Base-by-base conservation (phyloP, 2,329 filamentous ascomycete species). In the Exophiala aquamarina region DNA sequence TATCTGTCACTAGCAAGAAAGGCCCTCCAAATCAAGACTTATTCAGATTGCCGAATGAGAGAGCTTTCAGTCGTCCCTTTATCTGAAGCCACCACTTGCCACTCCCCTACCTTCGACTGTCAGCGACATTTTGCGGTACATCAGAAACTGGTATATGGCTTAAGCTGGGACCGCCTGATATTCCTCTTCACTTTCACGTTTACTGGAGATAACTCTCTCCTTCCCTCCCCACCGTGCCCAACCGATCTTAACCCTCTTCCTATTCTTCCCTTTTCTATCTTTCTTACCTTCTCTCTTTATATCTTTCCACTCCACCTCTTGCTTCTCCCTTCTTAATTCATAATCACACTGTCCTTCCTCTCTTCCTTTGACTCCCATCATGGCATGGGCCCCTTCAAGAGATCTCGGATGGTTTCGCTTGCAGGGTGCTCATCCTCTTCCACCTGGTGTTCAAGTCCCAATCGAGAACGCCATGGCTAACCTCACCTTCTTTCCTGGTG, bases 381-480 rank as follows among this genome's bases (percentile, higher is more conserved):
- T 26, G 23, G 6, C 43, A 40, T 50, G 48, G 43, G 43, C n/a
- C 13, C 18, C 14, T 23, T n/a, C 9, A 29, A 29, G 17, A 9
- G 15, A 29, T 11, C 11, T 11, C 11, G 23, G 23, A 26, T 6
- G 23, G 23, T 11, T 11, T 11, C 6, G 11, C 23, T 26, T 26
- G 6, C 23, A 26, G 23, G 6, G 6, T 11, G 6, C 11, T 11
- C 11, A 26, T 26, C 23, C 6, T 26, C 23, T 11, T 26, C 6
- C 23, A 26, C 6, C 23, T 26, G 6, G 23, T 26, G 6, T 6
- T n/a, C n/a, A n/a, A n/a, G n/a, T n/a, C n/a, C n/a, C n/a, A n/a
- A n/a, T n/a, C n/a, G n/a, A n/a, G n/a, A n/a, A n/a, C n/a, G n/a
- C n/a, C n/a, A n/a, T n/a, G n/a, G n/a, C n/a, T n/a, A n/a, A n/a